Percentiles rank a stretch among this genome's conserved stretches.
phyloP scores from a whole-genome alignment of 257 asterid genomes.

The Petrea volubilis region DNA sequence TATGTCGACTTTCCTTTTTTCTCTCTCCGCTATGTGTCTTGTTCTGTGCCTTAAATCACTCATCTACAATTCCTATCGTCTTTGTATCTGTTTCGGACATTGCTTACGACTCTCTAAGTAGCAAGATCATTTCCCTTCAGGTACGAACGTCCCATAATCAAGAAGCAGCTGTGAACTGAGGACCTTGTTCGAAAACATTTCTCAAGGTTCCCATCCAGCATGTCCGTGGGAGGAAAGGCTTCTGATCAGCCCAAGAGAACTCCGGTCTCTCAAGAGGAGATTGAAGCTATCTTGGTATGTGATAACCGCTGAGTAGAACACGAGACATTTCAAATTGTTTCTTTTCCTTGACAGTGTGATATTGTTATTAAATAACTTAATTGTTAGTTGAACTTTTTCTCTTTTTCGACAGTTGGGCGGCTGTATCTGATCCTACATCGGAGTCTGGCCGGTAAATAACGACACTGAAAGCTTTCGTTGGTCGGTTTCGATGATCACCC shows the following conservation, averaged over 20 bases:
- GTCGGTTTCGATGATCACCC: neutral
- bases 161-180: constrained; percentile 34
- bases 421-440: constrained; percentile 35
- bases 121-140: constrained; percentile 39
- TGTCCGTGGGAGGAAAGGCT: constrained; percentile 77
- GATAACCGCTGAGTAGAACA: neutral
- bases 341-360: neutral
- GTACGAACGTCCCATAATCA: constrained; percentile 48
- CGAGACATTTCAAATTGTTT: neutral
- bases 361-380: neutral
- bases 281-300: constrained; percentile 78
- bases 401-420: constrained; percentile 75
- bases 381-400: neutral
- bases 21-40: neutral
- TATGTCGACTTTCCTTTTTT: neutral
- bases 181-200: constrained; percentile 49
- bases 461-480: neutral
- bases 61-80: neutral
- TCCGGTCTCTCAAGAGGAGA: constrained; percentile 85
- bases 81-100: neutral
- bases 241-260: constrained; percentile 95
- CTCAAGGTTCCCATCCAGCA: constrained; percentile 53
- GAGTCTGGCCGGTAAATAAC: constrained; percentile 12
- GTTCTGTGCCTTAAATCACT: neutral
- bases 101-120: constrained; percentile 14